Percentiles rank a stretch among this genome's conserved stretches.
phyloP scores from a whole-genome alignment of 768 basidiomycete species.

The Phylloporus sp. region DNA sequence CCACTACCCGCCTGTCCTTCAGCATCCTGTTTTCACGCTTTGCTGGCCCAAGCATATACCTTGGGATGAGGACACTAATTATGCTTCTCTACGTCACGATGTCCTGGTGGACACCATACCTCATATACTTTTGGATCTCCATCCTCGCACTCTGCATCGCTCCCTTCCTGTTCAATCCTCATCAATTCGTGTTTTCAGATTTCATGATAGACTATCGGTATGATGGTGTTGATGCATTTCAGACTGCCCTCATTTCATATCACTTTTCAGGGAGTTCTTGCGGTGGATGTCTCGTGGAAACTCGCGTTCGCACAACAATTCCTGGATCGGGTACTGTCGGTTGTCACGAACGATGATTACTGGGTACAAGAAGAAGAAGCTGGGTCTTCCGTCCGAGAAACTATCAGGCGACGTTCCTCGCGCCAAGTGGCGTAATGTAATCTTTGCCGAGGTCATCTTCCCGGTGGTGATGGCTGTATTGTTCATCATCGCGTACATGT shows the following conservation, averaged over 20 bases:
- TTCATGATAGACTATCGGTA: constrained; percentile 94
- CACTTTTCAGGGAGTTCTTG: constrained; percentile 74
- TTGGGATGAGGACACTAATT: constrained; percentile 90
- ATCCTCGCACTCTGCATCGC: constrained; percentile 88
- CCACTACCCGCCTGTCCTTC: constrained; percentile 92
- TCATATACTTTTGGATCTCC: constrained; percentile 98
- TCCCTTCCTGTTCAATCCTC: constrained; percentile 99
- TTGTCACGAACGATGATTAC: constrained; percentile 98
- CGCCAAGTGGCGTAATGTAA: constrained; percentile 85
- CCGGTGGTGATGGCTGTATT: constrained; percentile 80
- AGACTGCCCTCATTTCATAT: not conserved
- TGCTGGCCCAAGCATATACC: constrained; percentile 96
- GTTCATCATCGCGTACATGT: constrained; percentile 87
- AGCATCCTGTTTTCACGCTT: constrained; percentile 96
- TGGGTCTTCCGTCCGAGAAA: constrained; percentile 97
- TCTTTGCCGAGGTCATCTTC: constrained; percentile 83
- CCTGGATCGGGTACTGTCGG: constrained; percentile 99
- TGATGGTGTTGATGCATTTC: constrained; percentile 18
- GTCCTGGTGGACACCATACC: constrained; percentile 83
- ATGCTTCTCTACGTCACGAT: constrained; percentile 93
- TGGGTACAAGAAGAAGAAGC: constrained; percentile 98
- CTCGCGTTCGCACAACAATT: constrained; percentile 93
- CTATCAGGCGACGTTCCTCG: constrained; percentile 92
- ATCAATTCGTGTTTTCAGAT: constrained; percentile 96
- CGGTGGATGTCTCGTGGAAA: constrained; percentile 99